A percentile compares a stretch with the other conserved stretches of the same genome.
Conservation (phyloP, 495 filamentous ascomycete genomes). For the Talaromyces nanjingensis region DNA sequence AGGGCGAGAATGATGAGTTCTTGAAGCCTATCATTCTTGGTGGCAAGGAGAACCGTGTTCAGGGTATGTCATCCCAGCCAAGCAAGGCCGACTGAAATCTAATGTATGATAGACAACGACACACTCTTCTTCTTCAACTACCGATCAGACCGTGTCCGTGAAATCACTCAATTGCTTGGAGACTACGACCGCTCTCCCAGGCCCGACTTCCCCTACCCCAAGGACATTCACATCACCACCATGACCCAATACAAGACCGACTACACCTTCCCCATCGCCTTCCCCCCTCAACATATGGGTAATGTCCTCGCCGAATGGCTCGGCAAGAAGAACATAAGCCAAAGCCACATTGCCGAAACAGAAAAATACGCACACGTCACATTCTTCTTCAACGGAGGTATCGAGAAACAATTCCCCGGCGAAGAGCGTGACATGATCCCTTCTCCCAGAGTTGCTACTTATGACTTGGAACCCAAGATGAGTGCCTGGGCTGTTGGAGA, state of each 20-base stretch:
- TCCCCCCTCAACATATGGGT: conserved; percentile 89
- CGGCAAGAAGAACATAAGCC: conserved; percentile 74
- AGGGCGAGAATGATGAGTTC: conserved; percentile 93
- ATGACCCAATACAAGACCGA: conserved; percentile 99
- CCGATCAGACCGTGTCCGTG: conserved; percentile 94
- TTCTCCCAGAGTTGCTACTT: conserved; percentile 80
- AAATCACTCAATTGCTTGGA: conserved; percentile 91
- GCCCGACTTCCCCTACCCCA: conserved; percentile 91
- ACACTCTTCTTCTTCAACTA: conserved; percentile 99
- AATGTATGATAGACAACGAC: conserved; percentile 53
- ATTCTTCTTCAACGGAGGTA: conserved; percentile 99
- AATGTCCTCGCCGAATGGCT: conserved; percentile 97
- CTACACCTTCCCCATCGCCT: conserved; percentile 89
- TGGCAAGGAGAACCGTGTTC: conserved; percentile 73
- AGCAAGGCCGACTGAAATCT: too few species aligned
- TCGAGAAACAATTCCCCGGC: conserved; percentile 90
- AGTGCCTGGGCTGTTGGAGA: conserved; percentile 80
- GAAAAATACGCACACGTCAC: conserved; percentile 99
- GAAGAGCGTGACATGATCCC: conserved; percentile 77
- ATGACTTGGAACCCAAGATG: conserved; percentile 96
- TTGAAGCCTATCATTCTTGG: conserved; percentile 94
- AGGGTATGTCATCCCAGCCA: conserved; percentile 46
- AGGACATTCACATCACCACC: conserved; percentile 82
- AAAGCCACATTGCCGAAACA: conserved; percentile 95
- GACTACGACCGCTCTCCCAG: conserved; percentile 81